Evolutionary conservation across 768 basidiomycete species (phyloP), one percentile per base, ranked within the genome.

Genomic region (Paxillus ammoniavirescens): DNA sequence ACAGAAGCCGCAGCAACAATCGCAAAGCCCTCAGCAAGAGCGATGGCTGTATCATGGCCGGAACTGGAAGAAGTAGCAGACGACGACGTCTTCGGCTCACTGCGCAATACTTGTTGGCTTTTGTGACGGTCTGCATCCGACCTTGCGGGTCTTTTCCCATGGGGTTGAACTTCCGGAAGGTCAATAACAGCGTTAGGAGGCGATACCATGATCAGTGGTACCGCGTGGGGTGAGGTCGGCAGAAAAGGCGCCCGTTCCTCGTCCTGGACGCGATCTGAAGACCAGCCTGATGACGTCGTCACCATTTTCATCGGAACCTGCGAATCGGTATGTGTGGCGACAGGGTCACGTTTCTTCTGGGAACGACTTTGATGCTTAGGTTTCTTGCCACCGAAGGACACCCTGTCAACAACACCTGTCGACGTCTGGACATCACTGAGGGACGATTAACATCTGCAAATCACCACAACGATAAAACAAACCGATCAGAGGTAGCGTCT

Each of bases 401-500:
- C 31, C 36, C 6, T 41, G 17, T 49, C 21, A 31, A 17, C 23
- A 30, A 2, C 8, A 37, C 8, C 8, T 17, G 26, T 38, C 31
- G 26, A 4, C 5, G 50, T 36, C 15, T 40, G 8, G n/a, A 15
- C 30, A 14, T 52, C 49, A 4, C 64, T 65, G 31, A 35, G 6
- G 14, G 18, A 40, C 14, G 1, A 17, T 66, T 35, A 65, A 21
- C 13, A 21, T 9, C 18, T 46, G 4, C 31, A 5, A 17, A 37
- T 23, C 4, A 2, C 35, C 10, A 42, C 35, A 44, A 18, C 15
- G 30, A 15, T 23, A 5, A 7, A 12, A 62, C 65, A 13, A 41
- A 66, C 62, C 54, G 0, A 41, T 52, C 23, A 10, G 49, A 18
- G 28, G 26, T n/a, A 17, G 18, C 40, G 30, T 47, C 53, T 45